Evolutionary conservation across 306 rosid genomes (phyloP).

Genomic region (Trichosanthes truncata): DNA sequence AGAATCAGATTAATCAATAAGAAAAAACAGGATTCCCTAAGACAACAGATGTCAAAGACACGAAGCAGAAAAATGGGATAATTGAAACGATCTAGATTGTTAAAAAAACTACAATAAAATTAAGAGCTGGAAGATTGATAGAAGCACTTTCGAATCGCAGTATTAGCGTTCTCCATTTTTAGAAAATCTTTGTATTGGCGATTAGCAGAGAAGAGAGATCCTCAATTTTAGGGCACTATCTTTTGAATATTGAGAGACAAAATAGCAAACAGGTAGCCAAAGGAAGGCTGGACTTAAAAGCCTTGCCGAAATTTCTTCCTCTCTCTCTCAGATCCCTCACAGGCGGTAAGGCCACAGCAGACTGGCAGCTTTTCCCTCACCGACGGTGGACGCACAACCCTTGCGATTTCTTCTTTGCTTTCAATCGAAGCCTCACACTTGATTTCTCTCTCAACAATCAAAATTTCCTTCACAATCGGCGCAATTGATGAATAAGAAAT

Average conservation of each 20-base stretch:
- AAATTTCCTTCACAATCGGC: no score
- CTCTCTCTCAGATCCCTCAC: no score
- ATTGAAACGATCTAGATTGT: neutral
- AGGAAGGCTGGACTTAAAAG: no score
- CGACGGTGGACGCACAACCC: no score
- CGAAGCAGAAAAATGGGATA: neutral
- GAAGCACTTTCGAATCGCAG: neutral
- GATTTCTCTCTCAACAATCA: no score
- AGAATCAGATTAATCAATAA: neutral
- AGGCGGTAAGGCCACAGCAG: no score
- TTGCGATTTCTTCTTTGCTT: no score
- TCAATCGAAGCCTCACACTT: no score
- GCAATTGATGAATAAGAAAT: no score
- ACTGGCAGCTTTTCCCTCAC: no score
- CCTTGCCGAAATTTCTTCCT: no score
- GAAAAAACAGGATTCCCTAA: neutral
- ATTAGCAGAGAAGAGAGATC: neutral
- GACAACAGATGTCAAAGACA: neutral
- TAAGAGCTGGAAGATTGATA: neutral
- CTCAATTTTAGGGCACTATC: constrained; percentile 1
- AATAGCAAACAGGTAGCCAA: constrained; percentile 8
- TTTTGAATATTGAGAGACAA: neutral
- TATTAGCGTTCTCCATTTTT: neutral
- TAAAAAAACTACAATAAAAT: neutral
- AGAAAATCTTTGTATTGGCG: constrained; percentile 2